Evolutionary conservation across 371 early-diverging fungal species (phyloP), one percentile per base, ranked within the genome.

Genomic region (Paraphysoderma sedebokerense): DNA sequence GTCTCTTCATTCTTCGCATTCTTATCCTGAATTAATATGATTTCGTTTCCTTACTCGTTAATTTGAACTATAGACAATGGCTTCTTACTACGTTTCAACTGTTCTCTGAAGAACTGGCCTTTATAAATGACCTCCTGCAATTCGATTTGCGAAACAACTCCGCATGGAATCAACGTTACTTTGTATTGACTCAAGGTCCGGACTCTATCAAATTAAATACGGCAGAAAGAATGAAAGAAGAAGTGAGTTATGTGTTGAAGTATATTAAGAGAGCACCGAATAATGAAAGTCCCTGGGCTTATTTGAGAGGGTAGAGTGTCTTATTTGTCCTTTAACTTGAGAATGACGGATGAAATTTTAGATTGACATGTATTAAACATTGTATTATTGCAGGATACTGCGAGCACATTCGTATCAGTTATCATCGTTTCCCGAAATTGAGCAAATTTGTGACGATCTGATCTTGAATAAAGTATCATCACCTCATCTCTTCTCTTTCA

Each of bases 91-190:
- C 63, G 12, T 91, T 87, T 55, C 57, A 66, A n/a, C 57, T 82
- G 37, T 95, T 86, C 86, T 68, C 74, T 19, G 60, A 63, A 20
- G 96, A 97, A 60, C 50, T 88, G 38, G 44, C 34, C 1, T 87
- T 79, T 55, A 62, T 82, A 0, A 72, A 83, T 20, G 62, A 72
- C 11, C 54, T 84, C 54, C 36, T 96, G 23, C 60, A 65, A n/a
- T 57, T 70, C 39, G 98, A 96, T 55, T 68, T 92, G 7, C 68
- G 93, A 41, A 95, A 97, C 62, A 96, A 97, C 59, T 93, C 95
- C 30, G 96, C 93, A 0, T 95, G 96, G 98, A 95, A 91, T 56
- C 87, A 97, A 51, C 76, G 95, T 15, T 87, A 70, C 60, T 97
- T 78, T 72, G 63, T 74, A 3, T 50, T 85, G 11, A 28, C 37